Conservation (phyloP, 768 basidiomycete species). For the Tylopilus sp. region DNA sequence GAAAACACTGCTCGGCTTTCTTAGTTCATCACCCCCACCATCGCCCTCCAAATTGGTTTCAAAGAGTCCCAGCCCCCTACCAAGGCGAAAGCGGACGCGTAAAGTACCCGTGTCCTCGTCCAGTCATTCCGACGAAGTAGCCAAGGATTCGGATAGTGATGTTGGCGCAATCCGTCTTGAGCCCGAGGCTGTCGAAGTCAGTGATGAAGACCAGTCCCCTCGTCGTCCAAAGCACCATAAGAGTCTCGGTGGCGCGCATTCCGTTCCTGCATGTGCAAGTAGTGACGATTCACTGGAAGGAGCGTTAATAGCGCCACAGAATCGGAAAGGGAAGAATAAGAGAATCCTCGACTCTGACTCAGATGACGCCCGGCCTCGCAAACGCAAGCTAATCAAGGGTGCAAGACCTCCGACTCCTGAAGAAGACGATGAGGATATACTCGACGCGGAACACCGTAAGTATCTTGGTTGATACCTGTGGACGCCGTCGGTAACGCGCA, state of each 20-base stretch:
- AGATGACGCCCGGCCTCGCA: conserved; percentile 34
- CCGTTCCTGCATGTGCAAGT: conserved; percentile 5
- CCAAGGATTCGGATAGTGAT: conserved; percentile 38
- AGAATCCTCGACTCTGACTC: conserved; percentile 30
- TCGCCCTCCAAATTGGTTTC: conserved; percentile 11
- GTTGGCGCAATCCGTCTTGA: conserved; percentile 53
- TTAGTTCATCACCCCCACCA: conserved; percentile 28
- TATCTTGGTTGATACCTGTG: conserved; percentile 1
- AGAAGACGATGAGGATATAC: conserved; percentile 40
- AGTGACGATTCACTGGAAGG: conserved; percentile 28
- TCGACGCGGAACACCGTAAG: conserved; percentile 54
- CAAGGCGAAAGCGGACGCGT: conserved; percentile 17
- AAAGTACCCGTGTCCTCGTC: conserved; percentile 11
- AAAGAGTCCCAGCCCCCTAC: conserved; percentile 2
- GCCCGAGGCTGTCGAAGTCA: conserved; percentile 24
- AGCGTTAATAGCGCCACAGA: conserved; percentile 11
- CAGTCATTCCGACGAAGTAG: conserved; percentile 5
- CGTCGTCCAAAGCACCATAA: conserved; percentile 23
- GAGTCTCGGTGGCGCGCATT: conserved; percentile 12
- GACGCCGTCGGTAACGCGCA: background rate
- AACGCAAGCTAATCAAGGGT: conserved; percentile 43
- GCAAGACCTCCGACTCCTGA: conserved; percentile 40
- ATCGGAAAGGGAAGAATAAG: conserved; percentile 20
- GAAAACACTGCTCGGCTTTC: conserved; percentile 38
- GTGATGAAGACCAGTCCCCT: conserved; percentile 26